Conservation (phyloP, 2,329 filamentous ascomycete genomes). For the Beauveria rudraprayagi region DNA sequence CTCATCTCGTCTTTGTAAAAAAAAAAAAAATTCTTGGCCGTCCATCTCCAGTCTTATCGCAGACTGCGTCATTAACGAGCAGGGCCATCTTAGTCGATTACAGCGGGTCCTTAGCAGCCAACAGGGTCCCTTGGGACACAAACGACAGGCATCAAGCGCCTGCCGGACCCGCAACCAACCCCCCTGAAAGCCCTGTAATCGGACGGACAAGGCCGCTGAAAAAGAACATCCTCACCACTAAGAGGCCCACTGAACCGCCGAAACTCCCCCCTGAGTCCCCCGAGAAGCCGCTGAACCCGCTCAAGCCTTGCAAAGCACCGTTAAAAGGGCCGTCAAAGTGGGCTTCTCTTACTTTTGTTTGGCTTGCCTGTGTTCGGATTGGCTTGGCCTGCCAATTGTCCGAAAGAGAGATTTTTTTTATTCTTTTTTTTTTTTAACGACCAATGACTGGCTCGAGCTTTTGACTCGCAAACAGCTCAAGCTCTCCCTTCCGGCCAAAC, state of each 20-base stretch:
- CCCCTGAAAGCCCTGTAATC: not conserved
- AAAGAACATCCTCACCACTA: not conserved
- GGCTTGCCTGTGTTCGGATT: not conserved
- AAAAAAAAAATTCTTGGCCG: too few relatives aligned
- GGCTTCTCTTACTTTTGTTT: not conserved
- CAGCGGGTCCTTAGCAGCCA: not conserved
- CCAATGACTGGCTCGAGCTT: not conserved
- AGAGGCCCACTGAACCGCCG: not conserved
- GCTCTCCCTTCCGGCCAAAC: not conserved
- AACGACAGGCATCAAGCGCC: not conserved
- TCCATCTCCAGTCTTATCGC: constrained; percentile 8
- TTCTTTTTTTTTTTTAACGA: not conserved
- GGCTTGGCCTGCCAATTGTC: too few relatives aligned
- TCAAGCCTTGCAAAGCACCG: not conserved
- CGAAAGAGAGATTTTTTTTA: not conserved
- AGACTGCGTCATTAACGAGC: constrained; percentile 5
- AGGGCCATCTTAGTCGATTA: constrained; percentile 1
- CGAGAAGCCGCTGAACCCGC: not conserved
- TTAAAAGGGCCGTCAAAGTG: not conserved
- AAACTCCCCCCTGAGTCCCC: not conserved
- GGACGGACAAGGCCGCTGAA: not conserved
- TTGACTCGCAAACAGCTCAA: constrained; percentile 1
- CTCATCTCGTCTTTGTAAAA: too few relatives aligned
- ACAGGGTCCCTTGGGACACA: not conserved
- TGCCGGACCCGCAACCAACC: not conserved